A percentile compares a stretch with the other conserved stretches of the same genome.
Conservation (phyloP, 164 flowering plant genomes). For the Amborella trichopoda region DNA sequence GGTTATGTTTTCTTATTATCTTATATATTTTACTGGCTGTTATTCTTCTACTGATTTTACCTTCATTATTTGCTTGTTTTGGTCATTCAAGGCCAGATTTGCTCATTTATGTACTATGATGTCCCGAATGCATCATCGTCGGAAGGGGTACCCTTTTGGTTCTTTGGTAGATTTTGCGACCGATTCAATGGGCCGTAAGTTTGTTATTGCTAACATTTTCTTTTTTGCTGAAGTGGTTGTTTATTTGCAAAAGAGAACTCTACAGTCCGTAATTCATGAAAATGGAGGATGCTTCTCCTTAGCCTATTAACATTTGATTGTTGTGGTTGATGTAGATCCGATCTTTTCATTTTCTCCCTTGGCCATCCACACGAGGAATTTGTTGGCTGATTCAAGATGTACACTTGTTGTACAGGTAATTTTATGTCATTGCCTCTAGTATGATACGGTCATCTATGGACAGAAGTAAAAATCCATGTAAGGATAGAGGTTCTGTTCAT, state of each 20-base stretch:
- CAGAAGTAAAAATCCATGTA: no score
- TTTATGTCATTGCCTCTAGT: no score
- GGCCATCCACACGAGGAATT: slow-evolving; percentile 94
- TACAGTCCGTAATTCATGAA: neutral
- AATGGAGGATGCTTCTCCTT: no score
- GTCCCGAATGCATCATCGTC: slow-evolving; percentile 97
- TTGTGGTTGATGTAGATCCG: slow-evolving; percentile 45
- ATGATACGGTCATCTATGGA: no score
- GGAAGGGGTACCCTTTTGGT: slow-evolving; percentile 97
- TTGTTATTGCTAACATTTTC: neutral
- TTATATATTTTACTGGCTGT: neutral
- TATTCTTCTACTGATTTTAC: neutral
- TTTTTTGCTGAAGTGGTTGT: neutral
- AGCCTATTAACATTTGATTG: neutral
- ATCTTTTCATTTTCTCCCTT: slow-evolving; percentile 97
- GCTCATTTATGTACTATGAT: slow-evolving; percentile 96
- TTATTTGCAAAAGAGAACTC: no score
- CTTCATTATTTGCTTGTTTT: slow-evolving; percentile 1
- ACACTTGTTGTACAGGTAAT: slow-evolving; percentile 92
- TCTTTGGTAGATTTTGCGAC: slow-evolving; percentile 97
- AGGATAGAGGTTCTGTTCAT: no score
- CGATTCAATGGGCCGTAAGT: slow-evolving; percentile 93
- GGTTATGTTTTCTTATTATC: neutral
- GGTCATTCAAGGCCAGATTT: slow-evolving; percentile 76
- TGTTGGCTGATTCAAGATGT: slow-evolving; percentile 88